A percentile compares a stretch with the other conserved stretches of the same genome.
Evolutionary conservation across 164 flowering plant genomes (phyloP).

Genomic region (Cinnamomum chago): DNA sequence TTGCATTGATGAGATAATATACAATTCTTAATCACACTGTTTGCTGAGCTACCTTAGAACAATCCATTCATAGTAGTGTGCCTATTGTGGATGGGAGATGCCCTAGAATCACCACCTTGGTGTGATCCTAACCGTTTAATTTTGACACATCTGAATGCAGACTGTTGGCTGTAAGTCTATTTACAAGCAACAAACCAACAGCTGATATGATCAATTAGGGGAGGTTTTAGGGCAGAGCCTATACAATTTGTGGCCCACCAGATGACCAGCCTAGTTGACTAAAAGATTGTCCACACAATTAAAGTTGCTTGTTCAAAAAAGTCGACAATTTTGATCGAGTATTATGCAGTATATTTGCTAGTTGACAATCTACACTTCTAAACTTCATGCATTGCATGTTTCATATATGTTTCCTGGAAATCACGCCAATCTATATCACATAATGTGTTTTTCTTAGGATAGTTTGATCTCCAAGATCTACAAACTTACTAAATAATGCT

Average conservation of each 20-base stretch:
- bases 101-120: not conserved
- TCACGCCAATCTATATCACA: no score
- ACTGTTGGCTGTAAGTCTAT: not conserved
- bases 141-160: not conserved
- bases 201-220: not conserved
- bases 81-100: not conserved
- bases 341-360: no score
- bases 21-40: no score
- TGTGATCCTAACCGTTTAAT: not conserved
- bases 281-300: no score
- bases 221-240: not conserved
- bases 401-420: no score
- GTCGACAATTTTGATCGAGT: no score
- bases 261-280: no score
- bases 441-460: not conserved
- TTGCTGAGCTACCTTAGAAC: not conserved
- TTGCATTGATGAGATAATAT: no score
- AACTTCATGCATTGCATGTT: no score
- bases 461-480: not conserved
- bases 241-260: not conserved
- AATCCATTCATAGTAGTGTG: not conserved
- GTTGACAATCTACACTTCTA: no score
- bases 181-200: not conserved
- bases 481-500: not conserved
- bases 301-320: no score